Conservation (phyloP, 2,329 filamentous ascomycete species). For the Aspergillus alliaceus region DNA sequence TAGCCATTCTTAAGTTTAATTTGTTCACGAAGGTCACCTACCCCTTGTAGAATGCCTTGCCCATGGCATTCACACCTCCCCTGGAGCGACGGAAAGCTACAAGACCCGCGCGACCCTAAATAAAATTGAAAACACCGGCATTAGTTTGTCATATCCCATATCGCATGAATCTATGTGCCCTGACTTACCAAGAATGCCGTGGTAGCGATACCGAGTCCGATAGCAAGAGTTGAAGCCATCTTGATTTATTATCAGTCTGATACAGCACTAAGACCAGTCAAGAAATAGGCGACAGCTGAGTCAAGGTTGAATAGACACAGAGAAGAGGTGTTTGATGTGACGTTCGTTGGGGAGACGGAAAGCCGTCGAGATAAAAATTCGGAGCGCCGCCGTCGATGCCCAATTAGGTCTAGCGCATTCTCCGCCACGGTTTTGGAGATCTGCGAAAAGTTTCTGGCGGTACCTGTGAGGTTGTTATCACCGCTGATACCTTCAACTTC, state of each 20-base stretch:
- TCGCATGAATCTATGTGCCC: not conserved
- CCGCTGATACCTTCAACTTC: not conserved
- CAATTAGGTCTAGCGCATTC: constrained; percentile 33
- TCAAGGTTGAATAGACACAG: not conserved
- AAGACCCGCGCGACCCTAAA: constrained; percentile 83
- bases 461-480: constrained; percentile 17
- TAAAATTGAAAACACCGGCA: constrained; percentile 1
- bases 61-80: constrained; percentile 68
- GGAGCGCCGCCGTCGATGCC: constrained; percentile 29
- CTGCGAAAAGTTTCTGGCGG: constrained; percentile 4
- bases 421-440: constrained; percentile 25
- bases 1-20: not conserved
- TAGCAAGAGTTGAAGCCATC: constrained; percentile 46
- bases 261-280: too few relatives aligned
- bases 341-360: constrained; percentile 15
- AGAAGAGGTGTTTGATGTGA: constrained; percentile 11
- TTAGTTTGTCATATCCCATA: not conserved
- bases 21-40: constrained; percentile 10
- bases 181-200: constrained; percentile 76
- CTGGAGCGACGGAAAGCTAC: constrained; percentile 83
- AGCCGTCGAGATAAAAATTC: constrained; percentile 38
- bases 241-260: constrained; percentile 6
- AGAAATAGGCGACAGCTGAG: not conserved
- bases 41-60: constrained; percentile 95
- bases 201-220: constrained; percentile 48